A percentile compares a stretch with the other conserved stretches of the same genome.
phyloP scores from a whole-genome alignment of 371 early-diverging fungal genomes.

The Dichotomocladium elegans region DNA sequence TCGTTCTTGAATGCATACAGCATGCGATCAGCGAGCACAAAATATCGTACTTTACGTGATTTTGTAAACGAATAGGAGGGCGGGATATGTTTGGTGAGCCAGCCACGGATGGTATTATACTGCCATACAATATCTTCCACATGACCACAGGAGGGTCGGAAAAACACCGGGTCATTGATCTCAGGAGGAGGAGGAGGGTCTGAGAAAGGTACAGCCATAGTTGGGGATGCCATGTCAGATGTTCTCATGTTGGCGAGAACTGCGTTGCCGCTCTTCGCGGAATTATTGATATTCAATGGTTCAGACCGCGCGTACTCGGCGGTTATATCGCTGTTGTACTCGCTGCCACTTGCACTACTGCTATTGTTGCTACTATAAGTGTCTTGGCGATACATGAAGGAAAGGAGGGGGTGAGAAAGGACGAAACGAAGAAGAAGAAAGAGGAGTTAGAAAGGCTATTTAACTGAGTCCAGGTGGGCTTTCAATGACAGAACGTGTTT shows the following conservation, averaged over 20 bases:
- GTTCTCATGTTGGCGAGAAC: neutral
- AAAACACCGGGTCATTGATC: neutral
- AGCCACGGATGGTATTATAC: constrained; percentile 25
- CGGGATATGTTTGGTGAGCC: constrained; percentile 28
- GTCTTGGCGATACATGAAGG: neutral
- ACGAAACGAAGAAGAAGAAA: neutral
- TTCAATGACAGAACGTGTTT: too few relatives aligned
- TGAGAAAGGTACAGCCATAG: too few relatives aligned
- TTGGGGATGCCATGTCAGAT: neutral
- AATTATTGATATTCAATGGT: too few relatives aligned
- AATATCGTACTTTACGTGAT: constrained; percentile 19
- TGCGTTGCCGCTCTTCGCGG: too few relatives aligned
- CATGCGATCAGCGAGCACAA: constrained; percentile 31
- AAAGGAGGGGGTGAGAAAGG: neutral
- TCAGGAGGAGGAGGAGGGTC: neutral
- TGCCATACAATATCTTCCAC: constrained; percentile 8
- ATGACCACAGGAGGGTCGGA: neutral
- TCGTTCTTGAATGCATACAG: constrained; percentile 34
- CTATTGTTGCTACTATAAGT: neutral
- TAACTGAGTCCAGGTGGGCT: too few relatives aligned
- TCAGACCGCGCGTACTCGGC: too few relatives aligned
- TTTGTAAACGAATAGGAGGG: constrained; percentile 35
- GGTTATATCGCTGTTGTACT: neutral
- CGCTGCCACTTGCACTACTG: neutral
- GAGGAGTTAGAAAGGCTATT: too few relatives aligned